Evolutionary conservation across 768 basidiomycete genomes (phyloP), one percentile per base, ranked within the genome.

Genomic region (Suillus cothurnatus): DNA sequence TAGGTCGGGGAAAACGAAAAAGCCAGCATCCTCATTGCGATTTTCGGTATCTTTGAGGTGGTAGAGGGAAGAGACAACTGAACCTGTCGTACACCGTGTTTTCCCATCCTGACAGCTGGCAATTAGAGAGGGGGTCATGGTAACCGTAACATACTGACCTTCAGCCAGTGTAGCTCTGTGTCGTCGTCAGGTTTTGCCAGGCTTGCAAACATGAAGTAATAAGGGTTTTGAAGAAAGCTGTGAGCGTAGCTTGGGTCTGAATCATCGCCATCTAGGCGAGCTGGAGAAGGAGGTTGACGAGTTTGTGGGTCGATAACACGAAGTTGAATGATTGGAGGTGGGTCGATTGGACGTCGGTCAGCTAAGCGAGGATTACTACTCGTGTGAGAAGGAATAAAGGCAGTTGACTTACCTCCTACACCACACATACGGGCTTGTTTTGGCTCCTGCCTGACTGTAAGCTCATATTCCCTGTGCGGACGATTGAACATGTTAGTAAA

Each of bases 1-100:
- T 31, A 99, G 84, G 76, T 97, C 96, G 0, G 96, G 96, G 71
- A 99, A 99, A 38, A 97, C 95, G 72, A 99, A 99, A 81, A 96
- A 95, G 0, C 94, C 95, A 9, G 93, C 94, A 71, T 94, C 92
- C 74, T 81, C 73, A 67, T 83, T 83, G 61, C 80, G 78, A 67
- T 86, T 83, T 67, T 90, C 87, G 36, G 84, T 75, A 55, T 89
- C 93, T 73, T 95, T 97, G 63, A 97, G 83, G 72, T 97, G 95
- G 74, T 97, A 97, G 14, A 98, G 80, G 1, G 89, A 92, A 1
- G 92, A 93, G 4, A 98, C 96, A 38, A 94, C 92, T 4, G 88
- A 91, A 39, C 95, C 96, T 0, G 94, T 95, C 5, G 95, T 95
- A 76, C 92, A 95, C 43, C 94, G 85, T 59, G 93, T 97, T 71